Base-by-base conservation (phyloP, 2,329 filamentous ascomycete species). In the Epichloe hybrida region DNA sequence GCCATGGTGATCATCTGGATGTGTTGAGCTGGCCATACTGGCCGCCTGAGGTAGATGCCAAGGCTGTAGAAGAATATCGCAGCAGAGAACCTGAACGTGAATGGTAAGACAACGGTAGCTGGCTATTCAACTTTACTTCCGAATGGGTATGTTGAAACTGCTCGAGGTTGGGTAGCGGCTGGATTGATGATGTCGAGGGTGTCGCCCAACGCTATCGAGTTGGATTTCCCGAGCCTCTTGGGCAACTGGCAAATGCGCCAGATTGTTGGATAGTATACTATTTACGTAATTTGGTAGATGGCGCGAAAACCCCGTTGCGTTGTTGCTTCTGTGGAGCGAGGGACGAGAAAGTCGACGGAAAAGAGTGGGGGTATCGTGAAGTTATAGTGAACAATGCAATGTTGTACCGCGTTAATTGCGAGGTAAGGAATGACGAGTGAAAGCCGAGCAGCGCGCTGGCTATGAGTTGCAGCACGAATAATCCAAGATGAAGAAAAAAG, bases 241-340 rank as follows among this genome's bases (percentile, higher is more conserved):
- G 34, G 23, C 11, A 31, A 20, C 8, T 36, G n/a, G 20, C 12
- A 7, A 37, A 38, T 38, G 44, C 40, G 48, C 38, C 48, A 44
- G 48, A 49, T 17, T 39, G 27, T 17, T 23, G n/a, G 17, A 31
- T 31, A 27, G 35, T n/a, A 31, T 27, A 31, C 20, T 43, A 9
- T 39, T 34, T 21, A 20, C 11, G 20, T 13, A 50, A 45, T 37
- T 44, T 44, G 23, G 20, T 8, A 23, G 41, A 13, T 38, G 11
- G 17, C 20, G 31, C 4, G 9, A 43, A 11, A 6, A 17, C 4
- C 34, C 27, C 17, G 45, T 38, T 46, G n/a, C 34, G 50, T 35
- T 34, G 34, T 40, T 11, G 8, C 1, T 11, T 31, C 27, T 31
- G 54, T 55, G 54, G 46, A 54, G 52, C 52, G 48, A 50, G 50